Base-by-base conservation (phyloP, 495 filamentous ascomycete species). In the Penicillium robsamsonii region DNA sequence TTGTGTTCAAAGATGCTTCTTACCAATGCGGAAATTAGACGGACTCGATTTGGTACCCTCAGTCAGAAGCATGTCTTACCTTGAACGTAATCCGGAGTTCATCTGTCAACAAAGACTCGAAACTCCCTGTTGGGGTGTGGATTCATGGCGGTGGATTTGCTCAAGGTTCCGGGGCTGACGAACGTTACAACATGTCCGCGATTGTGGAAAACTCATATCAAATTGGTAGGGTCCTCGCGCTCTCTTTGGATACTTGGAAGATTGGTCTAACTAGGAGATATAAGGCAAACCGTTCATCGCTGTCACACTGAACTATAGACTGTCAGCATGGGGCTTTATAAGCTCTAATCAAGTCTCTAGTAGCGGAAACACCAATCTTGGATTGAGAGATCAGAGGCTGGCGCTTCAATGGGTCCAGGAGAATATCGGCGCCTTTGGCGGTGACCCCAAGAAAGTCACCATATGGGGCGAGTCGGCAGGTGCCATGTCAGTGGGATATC, bases 391-490 rank as follows among this genome's bases (percentile, higher is more conserved):
- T 57, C 84, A 87, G 57, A 69, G 84, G 18, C 64, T 85, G n/a
- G 83, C 81, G 0, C 64, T 88, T 33, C 77, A 83, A 22, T 88
- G 84, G 85, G 66, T 87, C 5, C 70, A 79, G 37, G 79, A 83
- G 41, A 81, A 84, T 41, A 85, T 86, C 50, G 73, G 55, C 3
- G 68, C 72, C 7, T 84, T 85, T 60, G 76, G 80, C 9, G 80
- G 83, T 1, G 77, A 83, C 44, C 75, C 79, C 1, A 77, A 75
- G 55, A 74, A 83, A 46, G 83, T 90, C 15, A 88, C 85, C 35
- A 86, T 89, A 59, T 87, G 84, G 80, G 87, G 87, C 49, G 84
- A 90, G 58, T 79, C 74, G 2, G 80, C 81, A 3, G 82, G 84
- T 12, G 83, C 69, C n/a, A 72, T 77, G 41, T 80, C 75, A 33